phyloP scores from a whole-genome alignment of 306 rosid genomes.

The Hylodesmum podocarpum region DNA sequence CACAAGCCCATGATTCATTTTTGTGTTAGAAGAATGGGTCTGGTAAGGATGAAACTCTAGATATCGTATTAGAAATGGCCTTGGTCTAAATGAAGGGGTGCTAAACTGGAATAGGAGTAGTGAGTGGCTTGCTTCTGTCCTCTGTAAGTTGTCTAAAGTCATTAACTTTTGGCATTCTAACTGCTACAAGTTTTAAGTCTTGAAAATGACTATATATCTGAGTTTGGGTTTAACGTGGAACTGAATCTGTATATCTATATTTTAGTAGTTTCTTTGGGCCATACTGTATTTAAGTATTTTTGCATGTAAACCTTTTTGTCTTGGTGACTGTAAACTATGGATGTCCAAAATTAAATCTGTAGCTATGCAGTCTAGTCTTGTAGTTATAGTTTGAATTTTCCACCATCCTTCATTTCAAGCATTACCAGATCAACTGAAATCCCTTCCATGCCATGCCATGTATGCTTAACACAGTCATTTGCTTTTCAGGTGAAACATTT shows the following conservation, averaged over 20 bases:
- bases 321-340: background rate
- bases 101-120: too few relatives aligned
- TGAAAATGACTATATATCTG: background rate
- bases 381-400: background rate
- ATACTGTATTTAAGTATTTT: background rate
- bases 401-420: constrained; percentile 5
- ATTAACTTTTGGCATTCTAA: too few relatives aligned
- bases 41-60: too few relatives aligned
- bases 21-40: too few relatives aligned
- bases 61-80: too few relatives aligned
- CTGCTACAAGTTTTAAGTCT: too few relatives aligned
- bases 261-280: background rate
- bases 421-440: background rate
- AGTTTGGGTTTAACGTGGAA: background rate
- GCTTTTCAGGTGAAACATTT: constrained; percentile 54
- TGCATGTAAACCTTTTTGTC: background rate
- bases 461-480: constrained; percentile 18
- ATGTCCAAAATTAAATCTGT: background rate
- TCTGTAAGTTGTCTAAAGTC: too few relatives aligned
- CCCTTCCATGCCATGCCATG: background rate
- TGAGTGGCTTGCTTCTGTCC: too few relatives aligned
- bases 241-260: background rate
- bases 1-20: too few relatives aligned
- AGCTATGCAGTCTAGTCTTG: background rate
- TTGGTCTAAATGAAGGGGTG: too few relatives aligned